Base-by-base conservation (phyloP, 805 yeast genomes). In the Saccharomycodes ludwigii region DNA sequence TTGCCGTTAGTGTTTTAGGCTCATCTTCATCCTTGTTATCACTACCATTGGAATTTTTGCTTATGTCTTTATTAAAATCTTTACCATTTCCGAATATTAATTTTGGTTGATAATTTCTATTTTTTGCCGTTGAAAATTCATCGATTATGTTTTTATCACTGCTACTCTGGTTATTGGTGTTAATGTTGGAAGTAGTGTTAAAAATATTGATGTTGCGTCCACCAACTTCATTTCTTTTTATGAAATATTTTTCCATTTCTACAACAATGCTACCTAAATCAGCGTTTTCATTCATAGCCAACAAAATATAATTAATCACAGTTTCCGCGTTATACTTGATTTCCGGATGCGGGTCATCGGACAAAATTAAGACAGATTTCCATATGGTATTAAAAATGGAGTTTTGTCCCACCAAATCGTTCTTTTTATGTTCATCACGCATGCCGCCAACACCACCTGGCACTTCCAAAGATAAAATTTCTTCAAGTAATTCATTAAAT, bases 301-400 rank as follows among this genome's bases (percentile, higher is more conserved):
- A 47, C 52, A 81, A 59, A 15, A 85, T 73, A 38, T 66, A 73
- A 50, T 85, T 96, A 13, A 84, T 76, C 10, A 84, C 68, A 18
- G 68, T 72, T 34, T 75, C 76, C 0, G 95, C 88, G 37, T 72
- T 63, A 29, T 68, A 68, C 36, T 71, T 73, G 5, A 86, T 85
- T 52, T 84, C 94, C 21, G 68, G 58, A 52, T 79, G 91, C 0
- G 97, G 95, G 53, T 91, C 98, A 40, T 79, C 85, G 1, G 94
- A 71, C 18, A 84, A 55, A 18, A 83, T 73, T 29, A 91, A 60
- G 21, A 88, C 52, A 0, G 88, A 75, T 41, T 84, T 81, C 95
- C 97, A 91, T 6, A 79, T 71, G 1, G 94, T 79, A 33, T 83
- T 71, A 51, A 79, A 83, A 6, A 84, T 68, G 0, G 95, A 77